Evolutionary conservation across 306 rosid species (phyloP), one percentile per base, ranked within the genome.

Genomic region (Quercus parvula): DNA sequence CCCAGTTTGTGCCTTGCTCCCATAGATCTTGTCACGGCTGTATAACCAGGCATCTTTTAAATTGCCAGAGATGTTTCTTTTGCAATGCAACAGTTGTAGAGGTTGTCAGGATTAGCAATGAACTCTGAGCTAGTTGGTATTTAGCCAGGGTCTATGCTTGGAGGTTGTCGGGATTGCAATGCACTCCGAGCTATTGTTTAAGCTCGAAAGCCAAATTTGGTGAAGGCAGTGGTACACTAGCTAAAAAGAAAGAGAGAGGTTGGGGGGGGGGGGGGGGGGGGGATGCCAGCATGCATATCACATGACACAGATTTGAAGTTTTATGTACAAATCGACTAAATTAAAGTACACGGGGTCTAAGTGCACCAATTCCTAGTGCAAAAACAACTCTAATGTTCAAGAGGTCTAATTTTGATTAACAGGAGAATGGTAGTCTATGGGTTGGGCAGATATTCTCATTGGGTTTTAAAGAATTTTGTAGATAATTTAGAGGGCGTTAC

Each of bases 21-120:
- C 99, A 95, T 76, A 86, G 82, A 81, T 95, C 97, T 71, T 95
- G 99, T 83, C 89, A 88, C 62, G 97, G 98, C 81, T 95, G 99
- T 80, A 90, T 95, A 83, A 91, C 94, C 51, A 85, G 99, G 82
- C 99, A 95, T 91, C 97, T 95, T 73, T 87, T 95, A 91, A 95
- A 95, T 78, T 95, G 96, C 85, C 94, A 93, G 72, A 90, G 99
- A 85, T 95, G 99, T 85, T 95, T 95, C 95, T 95, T 95, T 82
- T 95, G 99, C 94, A 95, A 95, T 22, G 87, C 94, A 57, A 82
- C 90, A n/a, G 96, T 95, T 4, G 61, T 86, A 12, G 89, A 87
- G 28, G 90, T 95, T 71, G 79, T 77, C 86, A 86, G 85, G 83
- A 75, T 88, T 75, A 76, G 64, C 55, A 76, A 86, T 56, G 76